Evolutionary conservation across 805 yeast species (phyloP).

Genomic region (Yarrowia phangngaensis): DNA sequence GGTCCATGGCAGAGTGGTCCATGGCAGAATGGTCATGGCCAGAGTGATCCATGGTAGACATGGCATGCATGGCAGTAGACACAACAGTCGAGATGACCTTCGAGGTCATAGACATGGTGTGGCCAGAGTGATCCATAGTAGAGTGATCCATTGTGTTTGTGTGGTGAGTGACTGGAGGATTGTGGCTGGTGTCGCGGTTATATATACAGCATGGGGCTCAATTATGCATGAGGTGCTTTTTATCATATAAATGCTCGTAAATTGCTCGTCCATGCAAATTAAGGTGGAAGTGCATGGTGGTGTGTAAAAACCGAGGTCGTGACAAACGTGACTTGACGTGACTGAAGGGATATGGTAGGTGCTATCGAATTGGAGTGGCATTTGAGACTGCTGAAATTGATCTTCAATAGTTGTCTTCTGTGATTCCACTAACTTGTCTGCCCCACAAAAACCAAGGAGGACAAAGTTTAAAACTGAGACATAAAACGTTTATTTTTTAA

Average conservation of each 20-base stretch:
- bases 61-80: slow-evolving; percentile 6
- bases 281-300: no score
- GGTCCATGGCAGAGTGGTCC: slow-evolving; percentile 26
- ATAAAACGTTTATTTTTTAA: no score
- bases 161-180: not conserved
- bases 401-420: no score
- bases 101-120: slow-evolving; percentile 11
- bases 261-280: not conserved
- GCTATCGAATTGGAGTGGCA: no score
- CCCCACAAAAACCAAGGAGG: no score
- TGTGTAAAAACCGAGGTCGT: no score
- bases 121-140: slow-evolving; percentile 20
- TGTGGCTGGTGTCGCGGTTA: not conserved
- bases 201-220: not conserved
- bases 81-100: slow-evolving; percentile 3
- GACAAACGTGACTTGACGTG: no score
- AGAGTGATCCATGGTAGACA: slow-evolving; percentile 3
- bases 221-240: not conserved
- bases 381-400: no score
- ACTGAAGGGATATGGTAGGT: no score
- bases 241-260: not conserved
- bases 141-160: not conserved
- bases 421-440: no score
- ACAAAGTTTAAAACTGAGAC: no score
- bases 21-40: slow-evolving; percentile 16